Evolutionary conservation across 75 land plant species (phyloP), one percentile per base, ranked within the genome.

Genomic region (Ceratopteris richardii): DNA sequence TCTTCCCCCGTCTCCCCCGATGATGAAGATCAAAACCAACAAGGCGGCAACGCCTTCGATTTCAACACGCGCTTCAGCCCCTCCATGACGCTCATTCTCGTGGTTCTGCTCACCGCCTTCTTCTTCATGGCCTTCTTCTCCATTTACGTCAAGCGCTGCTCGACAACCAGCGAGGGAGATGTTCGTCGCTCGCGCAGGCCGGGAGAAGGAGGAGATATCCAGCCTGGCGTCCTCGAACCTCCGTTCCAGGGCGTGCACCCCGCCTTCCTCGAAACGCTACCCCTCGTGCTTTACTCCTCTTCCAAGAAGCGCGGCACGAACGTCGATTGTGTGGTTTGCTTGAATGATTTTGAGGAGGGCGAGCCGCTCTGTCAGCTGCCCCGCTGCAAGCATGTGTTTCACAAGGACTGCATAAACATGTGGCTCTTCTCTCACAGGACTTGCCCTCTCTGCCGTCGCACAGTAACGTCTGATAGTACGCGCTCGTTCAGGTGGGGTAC

Each of bases 311-410:
- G 46, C 41, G 31, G 65, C 46, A 0, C 54, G 44, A 68, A 33
- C 5, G n/a, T 39, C 77, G 80, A 82, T 60, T 84, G 87, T 53
- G 72, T 77, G 31, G 79, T 84, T 0, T 84, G 87, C 64, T 62
- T 84, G 44, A 71, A 62, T 41, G 77, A 74, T 53, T 84, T 76
- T 53, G 66, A 61, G 58, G 27, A 63, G 10, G 58, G 61, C 25
- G 87, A 84, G 56, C 58, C 69, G 57, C 61, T 84, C 51, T 68
- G 63, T 10, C 79, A 77, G 30, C 17, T 80, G 6, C 80, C 87
- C 31, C 31, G 27, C 1, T 84, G 87, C 69, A 61, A 68, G 54
- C 87, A 84, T 47, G 43, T 80, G 31, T 84, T 84, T 54, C 87
- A 84, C 51, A 17, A 64, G 5, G 74, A 73, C 11, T 84, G 87